A percentile compares a stretch with the other conserved stretches of the same genome.
Conservation (phyloP, 495 filamentous ascomycete species). For the Wilcoxina mikolae region DNA sequence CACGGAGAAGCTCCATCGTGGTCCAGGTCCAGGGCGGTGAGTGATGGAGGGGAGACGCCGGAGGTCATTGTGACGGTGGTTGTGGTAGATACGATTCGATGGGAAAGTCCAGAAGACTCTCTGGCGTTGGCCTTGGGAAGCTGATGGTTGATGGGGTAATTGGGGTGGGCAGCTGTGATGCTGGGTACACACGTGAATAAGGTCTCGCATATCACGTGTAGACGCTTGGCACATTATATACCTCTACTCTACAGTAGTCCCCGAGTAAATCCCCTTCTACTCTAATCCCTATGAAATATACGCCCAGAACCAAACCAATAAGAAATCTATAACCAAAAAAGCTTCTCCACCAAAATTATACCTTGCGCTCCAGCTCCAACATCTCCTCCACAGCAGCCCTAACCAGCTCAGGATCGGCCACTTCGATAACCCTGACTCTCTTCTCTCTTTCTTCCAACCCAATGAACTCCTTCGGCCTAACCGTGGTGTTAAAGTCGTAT, state of each 20-base stretch:
- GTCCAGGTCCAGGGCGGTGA: conserved; percentile 25
- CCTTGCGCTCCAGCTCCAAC: conserved; percentile 31
- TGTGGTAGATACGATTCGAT: too few species aligned
- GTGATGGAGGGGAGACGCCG: neutral
- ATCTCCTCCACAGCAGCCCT: conserved; percentile 43
- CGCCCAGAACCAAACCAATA: neutral
- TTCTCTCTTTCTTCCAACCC: conserved; percentile 53
- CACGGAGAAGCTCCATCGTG: conserved; percentile 26
- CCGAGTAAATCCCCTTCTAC: too few species aligned
- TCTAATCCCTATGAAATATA: too few species aligned
- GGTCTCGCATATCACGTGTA: too few species aligned
- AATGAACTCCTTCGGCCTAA: conserved; percentile 64
- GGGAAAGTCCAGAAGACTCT: too few species aligned
- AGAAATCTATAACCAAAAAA: conserved; percentile 5
- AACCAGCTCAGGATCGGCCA: conserved; percentile 40
- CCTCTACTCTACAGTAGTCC: too few species aligned
- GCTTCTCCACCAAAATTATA: conserved; percentile 1
- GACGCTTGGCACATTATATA: too few species aligned
- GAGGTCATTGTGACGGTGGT: neutral
- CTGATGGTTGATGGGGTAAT: too few species aligned
- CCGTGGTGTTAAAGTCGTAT: conserved; percentile 54
- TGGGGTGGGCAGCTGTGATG: too few species aligned
- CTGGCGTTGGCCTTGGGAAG: too few species aligned
- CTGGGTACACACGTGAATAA: too few species aligned
- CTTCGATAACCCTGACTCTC: conserved; percentile 42